phyloP scores from a whole-genome alignment of 805 yeast species.

The Metschnikowia borealis region DNA sequence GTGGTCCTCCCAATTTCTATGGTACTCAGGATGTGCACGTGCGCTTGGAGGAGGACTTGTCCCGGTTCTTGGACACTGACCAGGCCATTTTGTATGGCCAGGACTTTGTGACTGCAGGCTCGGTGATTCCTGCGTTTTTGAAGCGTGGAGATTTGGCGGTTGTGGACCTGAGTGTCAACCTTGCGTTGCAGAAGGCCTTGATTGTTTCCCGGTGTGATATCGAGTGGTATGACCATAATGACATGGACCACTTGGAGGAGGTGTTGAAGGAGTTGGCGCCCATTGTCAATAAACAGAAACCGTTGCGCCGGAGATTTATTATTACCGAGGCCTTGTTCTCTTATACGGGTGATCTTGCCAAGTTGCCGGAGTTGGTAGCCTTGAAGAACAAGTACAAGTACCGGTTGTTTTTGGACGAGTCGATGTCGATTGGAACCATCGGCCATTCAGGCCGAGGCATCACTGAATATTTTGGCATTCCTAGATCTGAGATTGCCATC shows the following conservation, averaged over 20 bases:
- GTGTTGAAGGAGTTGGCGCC: conserved; percentile 60
- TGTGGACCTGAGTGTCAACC: conserved; percentile 73
- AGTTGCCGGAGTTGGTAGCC: conserved; percentile 62
- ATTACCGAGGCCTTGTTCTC: conserved; percentile 88
- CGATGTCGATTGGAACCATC: conserved; percentile 78
- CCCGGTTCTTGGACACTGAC: conserved; percentile 73
- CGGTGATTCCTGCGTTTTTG: conserved; percentile 88
- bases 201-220: conserved; percentile 82
- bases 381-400: conserved; percentile 80
- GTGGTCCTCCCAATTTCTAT: conserved; percentile 97
- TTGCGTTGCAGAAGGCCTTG: conserved; percentile 84
- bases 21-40: conserved; percentile 93
- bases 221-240: conserved; percentile 83
- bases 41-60: conserved; percentile 68
- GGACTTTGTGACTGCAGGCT: conserved; percentile 80
- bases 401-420: conserved; percentile 83
- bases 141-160: conserved; percentile 93
- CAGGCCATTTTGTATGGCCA: conserved; percentile 86
- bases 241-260: conserved; percentile 73
- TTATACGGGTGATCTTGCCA: conserved; percentile 74
- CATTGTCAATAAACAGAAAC: conserved; percentile 58
- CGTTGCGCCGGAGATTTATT: conserved; percentile 84
- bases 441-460: conserved; percentile 86
- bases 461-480: conserved; percentile 65
- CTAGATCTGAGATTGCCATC: conserved; percentile 72